These are phyloP conservation scores for Cryptosporidium ubiquitum DNA, from an alignment of 169 alveolate species.

Conservation along the genomic window DNA sequence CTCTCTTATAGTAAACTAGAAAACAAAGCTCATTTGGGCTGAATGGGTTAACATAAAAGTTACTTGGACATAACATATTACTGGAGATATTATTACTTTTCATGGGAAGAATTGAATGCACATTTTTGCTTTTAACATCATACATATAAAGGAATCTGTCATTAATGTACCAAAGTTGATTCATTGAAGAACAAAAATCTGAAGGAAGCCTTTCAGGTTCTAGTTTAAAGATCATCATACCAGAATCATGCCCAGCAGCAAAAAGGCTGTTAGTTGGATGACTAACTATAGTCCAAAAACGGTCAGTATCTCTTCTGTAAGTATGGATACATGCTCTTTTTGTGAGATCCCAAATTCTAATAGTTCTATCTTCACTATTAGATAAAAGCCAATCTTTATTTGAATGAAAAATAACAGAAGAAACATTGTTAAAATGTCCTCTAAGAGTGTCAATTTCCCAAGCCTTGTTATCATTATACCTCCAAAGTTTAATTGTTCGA, in stretches of 20 bases:
- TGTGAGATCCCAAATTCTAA: constrained; percentile 93
- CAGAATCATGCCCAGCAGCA: constrained; percentile 95
- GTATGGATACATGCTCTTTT: constrained; percentile 89
- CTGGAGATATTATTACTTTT: constrained; percentile 49
- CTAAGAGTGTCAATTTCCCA: constrained; percentile 94
- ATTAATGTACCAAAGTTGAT: constrained; percentile 81
- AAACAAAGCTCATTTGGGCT: constrained; percentile 70
- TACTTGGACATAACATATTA: constrained; percentile 44
- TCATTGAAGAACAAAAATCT: constrained; percentile 73
- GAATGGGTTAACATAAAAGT: constrained; percentile 40
- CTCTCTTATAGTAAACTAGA: constrained; percentile 49
- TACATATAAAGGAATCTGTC: constrained; percentile 83
- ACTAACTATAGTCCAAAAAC: constrained; percentile 94
- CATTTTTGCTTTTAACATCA: constrained; percentile 78
- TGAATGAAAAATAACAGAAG: constrained; percentile 92
- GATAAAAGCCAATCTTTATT: constrained; percentile 90
- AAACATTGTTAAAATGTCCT: constrained; percentile 95
- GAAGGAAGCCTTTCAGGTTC: constrained; percentile 89
- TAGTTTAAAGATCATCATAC: constrained; percentile 91
- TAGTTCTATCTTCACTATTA: constrained; percentile 93
- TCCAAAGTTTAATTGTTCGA: constrained; percentile 93
- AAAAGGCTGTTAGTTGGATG: constrained; percentile 89
- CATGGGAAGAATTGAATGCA: constrained; percentile 74
- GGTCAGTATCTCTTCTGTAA: constrained; percentile 90
- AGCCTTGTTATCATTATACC: constrained; percentile 89